A percentile compares a stretch with the other conserved stretches of the same genome.
phyloP scores from a whole-genome alignment of 768 basidiomycete genomes.

The Leccinum disarticulatum region DNA sequence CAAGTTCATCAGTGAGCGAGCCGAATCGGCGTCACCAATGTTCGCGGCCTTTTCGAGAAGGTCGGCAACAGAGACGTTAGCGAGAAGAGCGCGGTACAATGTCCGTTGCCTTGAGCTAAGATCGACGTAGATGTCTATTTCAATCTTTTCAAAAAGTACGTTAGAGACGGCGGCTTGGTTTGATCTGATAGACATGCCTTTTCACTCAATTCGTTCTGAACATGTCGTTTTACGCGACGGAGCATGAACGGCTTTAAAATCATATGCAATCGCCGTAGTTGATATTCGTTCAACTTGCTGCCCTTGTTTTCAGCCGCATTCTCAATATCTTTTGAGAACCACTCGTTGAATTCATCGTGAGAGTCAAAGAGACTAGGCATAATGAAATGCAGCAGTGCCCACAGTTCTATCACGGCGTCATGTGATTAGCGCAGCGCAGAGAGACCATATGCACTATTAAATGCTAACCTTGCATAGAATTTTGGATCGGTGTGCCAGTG shows the following conservation, averaged over 20 bases:
- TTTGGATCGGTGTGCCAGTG: constrained; percentile 98
- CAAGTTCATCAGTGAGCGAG: constrained; percentile 95
- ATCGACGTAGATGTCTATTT: constrained; percentile 93
- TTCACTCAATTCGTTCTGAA: constrained; percentile 99
- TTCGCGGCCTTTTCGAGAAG: constrained; percentile 91
- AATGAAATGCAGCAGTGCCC: constrained; percentile 98
- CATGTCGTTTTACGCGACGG: constrained; percentile 93
- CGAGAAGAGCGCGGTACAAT: constrained; percentile 85
- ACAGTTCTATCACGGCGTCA: constrained; percentile 63
- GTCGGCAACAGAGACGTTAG: constrained; percentile 93
- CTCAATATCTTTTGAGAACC: constrained; percentile 99
- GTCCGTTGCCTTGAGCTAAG: constrained; percentile 89
- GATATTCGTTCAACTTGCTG: constrained; percentile 90
- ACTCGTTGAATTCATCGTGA: constrained; percentile 98
- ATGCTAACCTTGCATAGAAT: constrained; percentile 92
- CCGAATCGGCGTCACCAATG: constrained; percentile 87
- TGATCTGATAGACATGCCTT: constrained; percentile 56
- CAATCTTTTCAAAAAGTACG: constrained; percentile 82
- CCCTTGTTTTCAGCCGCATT: constrained; percentile 91
- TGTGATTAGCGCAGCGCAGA: constrained; percentile 3
- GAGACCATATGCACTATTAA: not conserved
- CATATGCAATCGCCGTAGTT: constrained; percentile 94
- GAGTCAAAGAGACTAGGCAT: constrained; percentile 99
- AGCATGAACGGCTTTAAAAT: constrained; percentile 99
- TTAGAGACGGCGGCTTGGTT: constrained; percentile 77